Evolutionary conservation across 2,329 filamentous ascomycete genomes (phyloP).

Genomic region (Metarhizium rileyi): DNA sequence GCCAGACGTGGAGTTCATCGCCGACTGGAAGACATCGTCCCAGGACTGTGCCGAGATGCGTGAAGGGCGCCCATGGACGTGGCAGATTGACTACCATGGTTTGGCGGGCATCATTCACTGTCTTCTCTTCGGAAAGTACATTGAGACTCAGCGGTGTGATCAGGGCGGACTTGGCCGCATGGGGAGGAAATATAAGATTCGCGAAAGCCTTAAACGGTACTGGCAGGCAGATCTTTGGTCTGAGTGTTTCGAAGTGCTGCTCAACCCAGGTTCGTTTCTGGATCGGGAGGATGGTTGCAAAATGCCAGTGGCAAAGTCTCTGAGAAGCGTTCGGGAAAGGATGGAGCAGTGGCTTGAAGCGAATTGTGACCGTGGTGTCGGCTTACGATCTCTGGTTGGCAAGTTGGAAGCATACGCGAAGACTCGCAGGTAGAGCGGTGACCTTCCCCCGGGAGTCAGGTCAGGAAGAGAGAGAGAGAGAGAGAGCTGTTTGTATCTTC

Average conservation of each 20-base stretch:
- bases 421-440: constrained; percentile 22
- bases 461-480: too few relatives aligned
- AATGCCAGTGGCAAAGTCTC: constrained; percentile 64
- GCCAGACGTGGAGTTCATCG: constrained; percentile 69
- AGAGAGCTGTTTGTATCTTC: too few relatives aligned
- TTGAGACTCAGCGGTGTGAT: constrained; percentile 61
- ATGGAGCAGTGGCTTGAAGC: constrained; percentile 79
- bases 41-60: constrained; percentile 95
- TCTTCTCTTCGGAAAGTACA: constrained; percentile 89
- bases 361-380: constrained; percentile 72
- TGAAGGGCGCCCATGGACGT: constrained; percentile 90
- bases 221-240: constrained; percentile 93
- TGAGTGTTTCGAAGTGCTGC: constrained; percentile 70
- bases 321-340: constrained; percentile 58
- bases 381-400: constrained; percentile 60
- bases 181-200: constrained; percentile 65
- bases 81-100: constrained; percentile 94
- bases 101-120: constrained; percentile 81
- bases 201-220: constrained; percentile 82
- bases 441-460: background rate
- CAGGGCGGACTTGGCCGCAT: constrained; percentile 45
- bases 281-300: constrained; percentile 52
- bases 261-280: constrained; percentile 69
- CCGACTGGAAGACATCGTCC: constrained; percentile 83
- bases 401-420: constrained; percentile 47